Percentiles rank a stretch among this genome's conserved stretches.
These are phyloP conservation scores for Trichopus zeylanicus DNA, from an alignment of 116 monocot species.

Conservation along the genomic window DNA sequence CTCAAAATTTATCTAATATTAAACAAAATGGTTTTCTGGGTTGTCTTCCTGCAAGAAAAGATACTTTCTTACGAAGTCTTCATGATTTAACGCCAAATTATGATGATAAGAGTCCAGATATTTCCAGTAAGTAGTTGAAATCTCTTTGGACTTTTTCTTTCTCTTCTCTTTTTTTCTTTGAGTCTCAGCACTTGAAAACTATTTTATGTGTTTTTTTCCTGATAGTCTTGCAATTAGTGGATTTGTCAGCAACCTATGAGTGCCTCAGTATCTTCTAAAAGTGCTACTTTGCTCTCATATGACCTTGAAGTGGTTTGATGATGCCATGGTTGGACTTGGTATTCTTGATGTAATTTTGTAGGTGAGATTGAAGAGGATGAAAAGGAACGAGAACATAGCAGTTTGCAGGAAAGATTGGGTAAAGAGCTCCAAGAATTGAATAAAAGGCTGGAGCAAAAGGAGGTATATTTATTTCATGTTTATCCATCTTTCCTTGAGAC, in stretches of 20 bases:
- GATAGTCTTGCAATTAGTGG: too few relatives aligned
- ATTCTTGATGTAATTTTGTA: conserved; percentile 6
- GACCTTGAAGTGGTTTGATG: too few relatives aligned
- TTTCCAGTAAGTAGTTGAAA: conserved; percentile 26
- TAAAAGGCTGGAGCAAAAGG: conserved; percentile 71
- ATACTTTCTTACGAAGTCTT: conserved; percentile 20
- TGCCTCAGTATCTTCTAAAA: too few relatives aligned
- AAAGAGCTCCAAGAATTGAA: conserved; percentile 85
- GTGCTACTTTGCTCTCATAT: too few relatives aligned
- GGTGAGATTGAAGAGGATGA: conserved; percentile 71
- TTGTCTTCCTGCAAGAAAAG: conserved; percentile 41
- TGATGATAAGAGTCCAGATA: conserved; percentile 21
- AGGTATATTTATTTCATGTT: conserved; percentile 30
- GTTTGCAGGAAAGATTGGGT: conserved; percentile 62
- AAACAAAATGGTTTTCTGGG: conserved; percentile 21
- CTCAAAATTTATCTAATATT: conserved; percentile 19
- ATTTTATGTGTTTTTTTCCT: too few relatives aligned
- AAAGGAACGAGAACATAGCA: conserved; percentile 66
- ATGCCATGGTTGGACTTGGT: too few relatives aligned
- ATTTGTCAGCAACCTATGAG: too few relatives aligned
- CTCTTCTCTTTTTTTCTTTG: too few relatives aligned
- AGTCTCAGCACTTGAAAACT: too few relatives aligned
- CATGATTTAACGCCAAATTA: conserved; percentile 21
- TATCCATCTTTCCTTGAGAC: too few relatives aligned
- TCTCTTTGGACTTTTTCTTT: background rate